Evolutionary conservation across 169 alveolate species (phyloP).

Genomic region (Babesia caballi): DNA sequence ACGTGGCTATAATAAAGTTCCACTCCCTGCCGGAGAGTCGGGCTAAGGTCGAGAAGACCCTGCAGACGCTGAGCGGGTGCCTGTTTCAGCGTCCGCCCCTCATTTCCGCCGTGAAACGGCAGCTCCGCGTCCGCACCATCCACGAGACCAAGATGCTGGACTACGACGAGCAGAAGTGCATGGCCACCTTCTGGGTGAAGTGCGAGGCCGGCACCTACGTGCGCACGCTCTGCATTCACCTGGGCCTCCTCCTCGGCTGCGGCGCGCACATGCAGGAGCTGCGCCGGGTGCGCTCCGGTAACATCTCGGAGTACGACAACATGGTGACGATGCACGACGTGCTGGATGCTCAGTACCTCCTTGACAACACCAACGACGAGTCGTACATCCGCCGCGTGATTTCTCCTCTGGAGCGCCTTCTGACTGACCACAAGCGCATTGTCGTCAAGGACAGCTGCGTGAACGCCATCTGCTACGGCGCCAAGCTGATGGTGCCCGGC

Average conservation of each 20-base stretch:
- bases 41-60: conserved; percentile 67
- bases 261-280: conserved; percentile 99
- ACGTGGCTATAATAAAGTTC: conserved; percentile 94
- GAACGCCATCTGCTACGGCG: conserved; percentile 99
- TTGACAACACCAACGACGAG: conserved; percentile 93
- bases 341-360: conserved; percentile 94
- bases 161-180: conserved; percentile 92
- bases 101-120: conserved; percentile 98
- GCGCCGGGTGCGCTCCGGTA: conserved; percentile 97
- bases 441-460: conserved; percentile 99
- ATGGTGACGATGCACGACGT: conserved; percentile 99
- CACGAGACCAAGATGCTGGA: conserved; percentile 96
- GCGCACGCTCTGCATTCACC: conserved; percentile 98
- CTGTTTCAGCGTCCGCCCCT: conserved; percentile 99
- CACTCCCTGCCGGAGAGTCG: conserved; percentile 88
- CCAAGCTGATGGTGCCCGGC: conserved; percentile 98
- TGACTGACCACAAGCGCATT: conserved; percentile 93
- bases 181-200: conserved; percentile 97
- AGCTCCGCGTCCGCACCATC: conserved; percentile 97
- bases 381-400: conserved; percentile 94
- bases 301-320: conserved; percentile 93
- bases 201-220: conserved; percentile 99
- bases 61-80: conserved; percentile 96
- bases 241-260: conserved; percentile 96
- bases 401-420: conserved; percentile 95